These are phyloP conservation scores for Aspergillus persii DNA, from an alignment of 2,329 filamentous ascomycete genomes.

Conservation along the genomic window DNA sequence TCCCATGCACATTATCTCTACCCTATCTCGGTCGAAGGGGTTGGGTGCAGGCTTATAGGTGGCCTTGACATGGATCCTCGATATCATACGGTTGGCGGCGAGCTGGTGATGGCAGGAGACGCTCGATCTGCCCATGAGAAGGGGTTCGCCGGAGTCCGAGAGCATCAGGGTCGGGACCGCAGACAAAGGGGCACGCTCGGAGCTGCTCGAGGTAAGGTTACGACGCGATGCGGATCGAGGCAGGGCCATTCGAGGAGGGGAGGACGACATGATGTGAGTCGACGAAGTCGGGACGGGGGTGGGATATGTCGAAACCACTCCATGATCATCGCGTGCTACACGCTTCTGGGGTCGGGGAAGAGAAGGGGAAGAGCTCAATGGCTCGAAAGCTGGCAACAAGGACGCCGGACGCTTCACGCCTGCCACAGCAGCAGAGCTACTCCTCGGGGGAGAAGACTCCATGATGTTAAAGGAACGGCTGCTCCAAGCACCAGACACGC, in stretches of 20 bases:
- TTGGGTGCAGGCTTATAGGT: conserved; percentile 71
- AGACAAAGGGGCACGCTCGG: conserved; percentile 79
- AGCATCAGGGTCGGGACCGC: conserved; percentile 81
- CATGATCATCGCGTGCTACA: conserved; percentile 44
- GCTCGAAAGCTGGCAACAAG: conserved; percentile 51
- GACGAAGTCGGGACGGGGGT: conserved; percentile 93
- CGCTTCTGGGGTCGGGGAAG: conserved; percentile 49
- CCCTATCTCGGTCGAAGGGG: conserved; percentile 68
- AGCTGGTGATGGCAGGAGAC: conserved; percentile 95
- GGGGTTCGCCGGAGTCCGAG: conserved; percentile 72
- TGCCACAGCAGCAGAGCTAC: conserved; percentile 33
- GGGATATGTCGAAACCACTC: conserved; percentile 66
- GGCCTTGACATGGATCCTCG: conserved; percentile 87
- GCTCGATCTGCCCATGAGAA: conserved; percentile 89
- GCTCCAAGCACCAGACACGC: conserved; percentile 9
- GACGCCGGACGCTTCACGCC: conserved; percentile 49
- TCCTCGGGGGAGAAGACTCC: conserved; percentile 42
- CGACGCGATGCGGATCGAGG: conserved; percentile 58
- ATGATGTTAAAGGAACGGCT: conserved; percentile 23
- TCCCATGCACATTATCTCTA: conserved; percentile 87
- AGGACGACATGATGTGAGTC: conserved; percentile 85
- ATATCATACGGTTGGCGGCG: conserved; percentile 87
- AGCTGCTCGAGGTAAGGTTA: conserved; percentile 54
- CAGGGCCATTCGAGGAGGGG: conserved; percentile 61
- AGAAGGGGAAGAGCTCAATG: conserved; percentile 48